Evolutionary conservation across 1,139 yeast species (phyloP).

Genomic region (Kluyveromyces sp.): DNA sequence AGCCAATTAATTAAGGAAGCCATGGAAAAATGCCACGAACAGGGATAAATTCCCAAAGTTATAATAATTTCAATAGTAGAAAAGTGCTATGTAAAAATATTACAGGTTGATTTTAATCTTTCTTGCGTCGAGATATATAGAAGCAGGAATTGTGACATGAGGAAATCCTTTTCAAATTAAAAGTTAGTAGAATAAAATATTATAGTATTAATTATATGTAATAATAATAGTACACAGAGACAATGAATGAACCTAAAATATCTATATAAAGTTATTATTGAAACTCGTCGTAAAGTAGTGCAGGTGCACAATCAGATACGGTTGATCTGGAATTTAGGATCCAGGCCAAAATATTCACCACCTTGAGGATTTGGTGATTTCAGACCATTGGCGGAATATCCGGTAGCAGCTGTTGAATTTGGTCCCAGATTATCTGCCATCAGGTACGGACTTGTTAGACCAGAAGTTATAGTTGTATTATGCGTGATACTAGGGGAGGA

Average conservation of each 20-base stretch:
- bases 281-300: neutral
- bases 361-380: slow-evolving; percentile 17
- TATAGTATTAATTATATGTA: neutral
- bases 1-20: slow-evolving; percentile 82
- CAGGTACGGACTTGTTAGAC: slow-evolving; percentile 10
- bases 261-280: neutral
- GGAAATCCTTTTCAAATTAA: neutral
- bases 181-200: neutral
- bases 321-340: slow-evolving; percentile 8
- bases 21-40: slow-evolving; percentile 42
- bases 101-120: too few relatives aligned
- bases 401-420: slow-evolving; percentile 14
- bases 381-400: slow-evolving; percentile 13
- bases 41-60: slow-evolving; percentile 13
- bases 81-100: too few relatives aligned
- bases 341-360: slow-evolving; percentile 11
- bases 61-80: too few relatives aligned
- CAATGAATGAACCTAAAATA: neutral
- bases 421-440: slow-evolving; percentile 11
- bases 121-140: too few relatives aligned
- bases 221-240: neutral
- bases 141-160: too few relatives aligned
- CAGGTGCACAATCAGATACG: slow-evolving; percentile 5
- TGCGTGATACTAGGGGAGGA: slow-evolving; percentile 13
- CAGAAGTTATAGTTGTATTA: slow-evolving; percentile 14